Conservation (phyloP, 768 basidiomycete species). For the Termitomyces sp. region DNA sequence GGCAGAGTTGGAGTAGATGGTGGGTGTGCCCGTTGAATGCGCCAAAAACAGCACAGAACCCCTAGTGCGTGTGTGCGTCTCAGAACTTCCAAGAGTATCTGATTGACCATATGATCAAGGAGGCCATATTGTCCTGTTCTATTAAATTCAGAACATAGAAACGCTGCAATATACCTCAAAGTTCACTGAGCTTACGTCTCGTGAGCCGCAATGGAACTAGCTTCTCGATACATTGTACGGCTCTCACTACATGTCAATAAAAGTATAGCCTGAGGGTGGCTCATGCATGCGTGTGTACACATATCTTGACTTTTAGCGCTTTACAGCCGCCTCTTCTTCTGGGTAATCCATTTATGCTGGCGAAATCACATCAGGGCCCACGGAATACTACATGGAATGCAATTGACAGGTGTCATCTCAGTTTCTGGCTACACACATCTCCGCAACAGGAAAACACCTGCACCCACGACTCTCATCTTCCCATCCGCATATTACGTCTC, state of each 20-base stretch:
- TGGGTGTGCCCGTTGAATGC: not conserved
- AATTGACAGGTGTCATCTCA: not conserved
- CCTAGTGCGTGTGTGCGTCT: conserved; percentile 5
- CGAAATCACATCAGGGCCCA: not conserved
- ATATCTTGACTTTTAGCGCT: not conserved
- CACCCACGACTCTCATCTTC: not conserved
- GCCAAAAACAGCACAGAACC: conserved; percentile 10
- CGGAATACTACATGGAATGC: not conserved
- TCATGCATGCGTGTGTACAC: not conserved
- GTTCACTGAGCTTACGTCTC: not conserved
- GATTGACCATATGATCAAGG: conserved; percentile 2
- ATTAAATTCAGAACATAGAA: conserved; percentile 4
- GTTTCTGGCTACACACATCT: not conserved
- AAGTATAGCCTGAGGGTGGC: not conserved
- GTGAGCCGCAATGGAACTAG: not conserved
- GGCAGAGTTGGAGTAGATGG: conserved; percentile 13
- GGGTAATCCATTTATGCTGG: not conserved
- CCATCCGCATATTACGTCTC: not conserved
- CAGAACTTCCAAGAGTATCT: not conserved
- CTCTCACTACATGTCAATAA: not conserved
- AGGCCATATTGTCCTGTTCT: conserved; percentile 1
- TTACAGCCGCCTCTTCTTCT: not conserved
- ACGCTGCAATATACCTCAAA: not conserved
- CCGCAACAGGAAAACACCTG: not conserved
- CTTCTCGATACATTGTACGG: not conserved